Evolutionary conservation across 2,329 filamentous ascomycete genomes (phyloP), one percentile per base, ranked within the genome.

Genomic region (Didymosphaeria variabile): DNA sequence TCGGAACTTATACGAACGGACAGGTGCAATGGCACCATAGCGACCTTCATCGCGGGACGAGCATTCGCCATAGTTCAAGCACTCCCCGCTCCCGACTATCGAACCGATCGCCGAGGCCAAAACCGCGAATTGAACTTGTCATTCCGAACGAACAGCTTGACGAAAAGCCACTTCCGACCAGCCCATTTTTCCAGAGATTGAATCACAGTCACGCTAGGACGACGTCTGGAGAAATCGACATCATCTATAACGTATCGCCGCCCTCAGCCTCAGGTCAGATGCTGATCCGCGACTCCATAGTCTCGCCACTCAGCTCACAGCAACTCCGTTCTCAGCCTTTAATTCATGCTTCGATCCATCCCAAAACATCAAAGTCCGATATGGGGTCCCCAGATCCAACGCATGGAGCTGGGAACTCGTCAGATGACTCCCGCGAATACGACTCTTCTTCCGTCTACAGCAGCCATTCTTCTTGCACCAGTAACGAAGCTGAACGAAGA

Each of bases 1-100:
- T 83, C 61, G 81, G 81, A 6, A 71, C 79, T 4, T 84, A 81
- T 76, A 79, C 77, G 54, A 72, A 83, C 65, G 82, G 81, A 5
- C 75, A 76, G 38, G 76, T 79, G 31, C 73, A 80, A 54, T 83
- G 81, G 80, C 77, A 71, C 36, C 58, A 66, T 31, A 68, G 63
- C 53, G 61, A 70, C 51, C 42, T 42, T 49, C 32, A 44, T 34
- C 26, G 53, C 23, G 54, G 40, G 49, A 44, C n/a, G 45, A 29
- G 47, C 31, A 36, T 58, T 57, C 57, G 47, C 51, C 47, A 61
- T 32, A 50, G 32, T 49, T 63, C 62, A 23, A 63, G 62, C 49
- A 60, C 47, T 17, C 59, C 60, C 38, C 32, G 38, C 45, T 46
- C 45, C 36, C 49, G 21, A 46, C 54, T 65, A 49, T 63, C 53